Percentiles rank a stretch among this genome's conserved stretches.
Conservation (phyloP, 1,284 basidiomycete genomes). For the Rhodotorula sp. region DNA sequence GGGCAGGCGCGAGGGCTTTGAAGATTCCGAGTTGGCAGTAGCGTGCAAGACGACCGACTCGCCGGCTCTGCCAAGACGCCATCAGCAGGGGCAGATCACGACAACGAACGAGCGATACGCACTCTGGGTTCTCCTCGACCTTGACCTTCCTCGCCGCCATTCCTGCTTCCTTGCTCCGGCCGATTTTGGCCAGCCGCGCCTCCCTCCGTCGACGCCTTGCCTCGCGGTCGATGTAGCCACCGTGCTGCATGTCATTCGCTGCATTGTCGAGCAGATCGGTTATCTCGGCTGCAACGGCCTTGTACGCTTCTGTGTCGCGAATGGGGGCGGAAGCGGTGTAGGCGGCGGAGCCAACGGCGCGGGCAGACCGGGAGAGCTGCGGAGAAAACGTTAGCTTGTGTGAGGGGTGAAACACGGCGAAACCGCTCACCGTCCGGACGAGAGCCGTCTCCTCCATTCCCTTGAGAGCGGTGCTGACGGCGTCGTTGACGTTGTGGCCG, state of each 20-base stretch:
- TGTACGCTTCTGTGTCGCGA: constrained; percentile 92
- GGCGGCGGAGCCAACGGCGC: constrained; percentile 33
- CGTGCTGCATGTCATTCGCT: constrained; percentile 77
- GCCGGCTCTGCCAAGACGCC: constrained; percentile 63
- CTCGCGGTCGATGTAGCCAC: constrained; percentile 90
- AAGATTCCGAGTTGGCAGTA: constrained; percentile 67
- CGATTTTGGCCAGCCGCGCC: constrained; percentile 75
- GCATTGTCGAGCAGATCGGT: constrained; percentile 92
- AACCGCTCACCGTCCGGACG: constrained; percentile 67
- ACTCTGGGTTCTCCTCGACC: constrained; percentile 74
- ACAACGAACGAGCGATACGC: constrained; percentile 48
- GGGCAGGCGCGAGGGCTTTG: constrained; percentile 64
- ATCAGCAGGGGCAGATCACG: background rate
- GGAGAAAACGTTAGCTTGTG: no score
- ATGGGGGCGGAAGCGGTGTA: constrained; percentile 85
- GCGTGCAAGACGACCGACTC: constrained; percentile 78
- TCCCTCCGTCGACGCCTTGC: constrained; percentile 72
- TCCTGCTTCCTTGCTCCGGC: constrained; percentile 59
- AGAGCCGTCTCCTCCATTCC: constrained; percentile 92
- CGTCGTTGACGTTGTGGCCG: constrained; percentile 90
- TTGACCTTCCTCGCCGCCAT: constrained; percentile 50
- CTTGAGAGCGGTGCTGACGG: constrained; percentile 82
- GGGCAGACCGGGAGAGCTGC: constrained; percentile 26
- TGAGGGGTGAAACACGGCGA: no score
- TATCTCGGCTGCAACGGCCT: constrained; percentile 81